A percentile compares a stretch with the other conserved stretches of the same genome.
Evolutionary conservation across 257 asterid species (phyloP).

Genomic region (Ehretia macrophylla): DNA sequence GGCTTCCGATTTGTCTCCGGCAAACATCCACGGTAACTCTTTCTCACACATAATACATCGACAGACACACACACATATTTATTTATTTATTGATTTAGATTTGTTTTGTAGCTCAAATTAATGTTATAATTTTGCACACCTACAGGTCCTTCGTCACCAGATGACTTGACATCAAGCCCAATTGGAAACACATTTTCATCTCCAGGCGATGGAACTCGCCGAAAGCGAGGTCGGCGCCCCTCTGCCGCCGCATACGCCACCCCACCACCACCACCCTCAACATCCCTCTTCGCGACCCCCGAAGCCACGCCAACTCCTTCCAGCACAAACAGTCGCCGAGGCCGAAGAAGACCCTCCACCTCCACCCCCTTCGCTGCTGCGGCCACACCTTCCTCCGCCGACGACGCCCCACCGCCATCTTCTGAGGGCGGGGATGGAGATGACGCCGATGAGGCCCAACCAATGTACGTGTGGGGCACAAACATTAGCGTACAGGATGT

Average conservation of each 20-base stretch:
- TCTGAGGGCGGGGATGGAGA: conserved; percentile 82
- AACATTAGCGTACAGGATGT: conserved; percentile 89
- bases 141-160: conserved; percentile 76
- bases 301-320: conserved; percentile 73
- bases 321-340: conserved; percentile 39
- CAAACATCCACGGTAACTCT: conserved; percentile 39
- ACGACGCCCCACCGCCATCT: conserved; percentile 50
- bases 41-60: not conserved
- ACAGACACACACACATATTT: not conserved
- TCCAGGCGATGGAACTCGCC: conserved; percentile 54
- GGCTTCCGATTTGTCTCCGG: conserved; percentile 87
- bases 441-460: conserved; percentile 66
- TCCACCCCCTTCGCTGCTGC: conserved; percentile 26
- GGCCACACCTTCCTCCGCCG: conserved; percentile 65
- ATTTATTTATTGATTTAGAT: not conserved
- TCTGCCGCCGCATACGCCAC: conserved; percentile 42
- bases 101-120: too few species aligned
- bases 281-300: conserved; percentile 56
- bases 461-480: conserved; percentile 95
- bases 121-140: not conserved
- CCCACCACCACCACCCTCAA: conserved; percentile 51
- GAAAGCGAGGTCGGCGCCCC: conserved; percentile 59
- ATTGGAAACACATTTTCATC: conserved; percentile 78
- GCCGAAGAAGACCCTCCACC: conserved; percentile 40
- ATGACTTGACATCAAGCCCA: conserved; percentile 65